phyloP scores from a whole-genome alignment of 108 stramenopile genomes.

The Craspedostauros australis region DNA sequence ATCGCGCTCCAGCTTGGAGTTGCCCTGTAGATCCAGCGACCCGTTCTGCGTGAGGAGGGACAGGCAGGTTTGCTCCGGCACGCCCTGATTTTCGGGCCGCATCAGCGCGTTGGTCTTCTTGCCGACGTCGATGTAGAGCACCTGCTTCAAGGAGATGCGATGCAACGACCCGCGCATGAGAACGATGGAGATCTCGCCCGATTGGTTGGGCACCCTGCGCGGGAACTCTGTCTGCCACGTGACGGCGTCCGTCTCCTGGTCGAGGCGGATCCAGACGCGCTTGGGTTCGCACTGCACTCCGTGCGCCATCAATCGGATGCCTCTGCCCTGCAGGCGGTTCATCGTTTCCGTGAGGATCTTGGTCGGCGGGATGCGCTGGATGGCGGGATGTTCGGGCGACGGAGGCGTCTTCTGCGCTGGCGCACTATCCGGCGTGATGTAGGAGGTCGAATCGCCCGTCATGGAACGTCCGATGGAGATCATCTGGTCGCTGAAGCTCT shows the following conservation, averaged over 20 bases:
- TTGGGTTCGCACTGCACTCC: slow-evolving; percentile 56
- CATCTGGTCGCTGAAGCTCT: not conserved
- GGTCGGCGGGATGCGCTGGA: slow-evolving; percentile 25
- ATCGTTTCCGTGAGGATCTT: slow-evolving; percentile 35
- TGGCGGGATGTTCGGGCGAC: slow-evolving; percentile 31
- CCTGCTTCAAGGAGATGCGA: slow-evolving; percentile 31
- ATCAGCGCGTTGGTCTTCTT: slow-evolving; percentile 49
- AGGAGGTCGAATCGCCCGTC: not conserved
- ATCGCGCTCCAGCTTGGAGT: slow-evolving; percentile 53
- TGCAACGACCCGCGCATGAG: slow-evolving; percentile 49
- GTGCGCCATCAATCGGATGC: slow-evolving; percentile 54
- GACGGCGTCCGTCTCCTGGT: slow-evolving; percentile 20
- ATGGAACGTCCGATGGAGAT: not conserved
- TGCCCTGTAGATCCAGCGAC: slow-evolving; percentile 48
- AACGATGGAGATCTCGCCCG: slow-evolving; percentile 26
- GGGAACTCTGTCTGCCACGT: slow-evolving; percentile 61
- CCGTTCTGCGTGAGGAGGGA: slow-evolving; percentile 53
- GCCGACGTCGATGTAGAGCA: slow-evolving; percentile 58
- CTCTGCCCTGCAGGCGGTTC: slow-evolving; percentile 33
- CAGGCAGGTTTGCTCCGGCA: slow-evolving; percentile 32
- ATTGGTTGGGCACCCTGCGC: slow-evolving; percentile 29
- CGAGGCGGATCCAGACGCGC: slow-evolving; percentile 44
- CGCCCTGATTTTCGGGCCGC: slow-evolving; percentile 5
- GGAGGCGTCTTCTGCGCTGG: slow-evolving; percentile 4
- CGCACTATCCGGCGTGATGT: not conserved